Evolutionary conservation across 2,329 filamentous ascomycete species (phyloP).

Genomic region (Pyrenophora teres): DNA sequence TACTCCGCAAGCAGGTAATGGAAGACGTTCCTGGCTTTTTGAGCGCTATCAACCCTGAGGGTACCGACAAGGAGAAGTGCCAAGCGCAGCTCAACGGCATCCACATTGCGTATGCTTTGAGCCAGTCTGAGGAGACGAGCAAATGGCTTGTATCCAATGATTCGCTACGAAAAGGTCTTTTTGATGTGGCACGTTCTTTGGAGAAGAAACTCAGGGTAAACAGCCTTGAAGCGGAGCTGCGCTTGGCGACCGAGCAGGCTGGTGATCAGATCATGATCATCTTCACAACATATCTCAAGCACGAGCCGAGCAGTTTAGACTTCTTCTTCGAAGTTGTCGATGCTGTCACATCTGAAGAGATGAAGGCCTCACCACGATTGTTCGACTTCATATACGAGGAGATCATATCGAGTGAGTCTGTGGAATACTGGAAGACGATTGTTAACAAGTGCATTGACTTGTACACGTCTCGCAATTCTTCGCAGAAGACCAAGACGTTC

Average conservation of each 20-base stretch:
- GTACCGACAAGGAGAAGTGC: slow-evolving; percentile 68
- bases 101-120: slow-evolving; percentile 80
- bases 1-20: slow-evolving; percentile 74
- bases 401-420: slow-evolving; percentile 81
- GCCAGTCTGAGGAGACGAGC: slow-evolving; percentile 65
- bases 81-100: slow-evolving; percentile 85
- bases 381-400: slow-evolving; percentile 82
- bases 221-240: slow-evolving; percentile 70
- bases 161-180: slow-evolving; percentile 62
- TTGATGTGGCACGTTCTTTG: slow-evolving; percentile 74
- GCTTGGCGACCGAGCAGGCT: slow-evolving; percentile 85
- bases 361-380: slow-evolving; percentile 76
- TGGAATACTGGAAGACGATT: slow-evolving; percentile 82
- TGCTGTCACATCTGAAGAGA: slow-evolving; percentile 78
- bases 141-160: slow-evolving; percentile 67
- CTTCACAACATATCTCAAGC: slow-evolving; percentile 77
- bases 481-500: slow-evolving; percentile 92
- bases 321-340: slow-evolving; percentile 84
- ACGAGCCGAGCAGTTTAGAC: slow-evolving; percentile 77
- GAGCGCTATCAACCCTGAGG: slow-evolving; percentile 66
- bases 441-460: slow-evolving; percentile 85
- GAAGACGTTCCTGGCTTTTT: slow-evolving; percentile 75
- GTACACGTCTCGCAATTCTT: slow-evolving; percentile 76
- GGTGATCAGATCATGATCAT: slow-evolving; percentile 86
- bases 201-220: slow-evolving; percentile 75